Evolutionary conservation across 1,139 yeast genomes (phyloP), one percentile per base, ranked within the genome.

Genomic region (Debaryomyces sp.): DNA sequence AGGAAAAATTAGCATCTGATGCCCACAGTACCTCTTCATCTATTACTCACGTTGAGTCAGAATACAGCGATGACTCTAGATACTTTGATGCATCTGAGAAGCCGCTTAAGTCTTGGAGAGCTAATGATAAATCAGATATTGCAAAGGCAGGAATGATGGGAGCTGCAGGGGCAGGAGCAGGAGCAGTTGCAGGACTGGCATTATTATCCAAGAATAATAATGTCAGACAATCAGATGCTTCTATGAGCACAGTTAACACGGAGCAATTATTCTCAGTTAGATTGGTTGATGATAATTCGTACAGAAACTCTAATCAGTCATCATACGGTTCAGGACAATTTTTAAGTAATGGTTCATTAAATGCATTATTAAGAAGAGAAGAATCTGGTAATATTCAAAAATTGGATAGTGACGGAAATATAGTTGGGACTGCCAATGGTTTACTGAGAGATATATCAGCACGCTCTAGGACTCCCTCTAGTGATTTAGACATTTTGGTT

Each of bases 221-320:
- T 21, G 54, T 61, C 27, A 68, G 78, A 57, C 57, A 81, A 44
- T 87, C 95, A 17, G 75, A 82, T 50, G 81, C 80, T 30, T 88
- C 97, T 0, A 62, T 88, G 54, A 92, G 94, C 32, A 90, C 97
- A 0, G 94, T 91, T 24, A 85, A 94, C 43, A 89, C 97, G 0
- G 91, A 86, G 49, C 95, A 90, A 64, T 75, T 91, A 42, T 79
- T 90, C 60, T 87, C 91, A 8, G 90, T 94, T 35, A 80, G 92
- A 59, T 71, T 89, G 44, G 92, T 89, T 22, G 87, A 84, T 22
- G 87, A 84, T 56, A 71, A 71, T 43, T 58, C 76, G 18, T 68
- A 66, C 44, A 66, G 82, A 59, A 76, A 75, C 50, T 80, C 75
- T 42, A 57, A 55, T 41, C 62, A 52, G 40, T 63, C 68, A 18